Base-by-base conservation (phyloP, 805 yeast species). In the Jamesozyma spencerorum region DNA sequence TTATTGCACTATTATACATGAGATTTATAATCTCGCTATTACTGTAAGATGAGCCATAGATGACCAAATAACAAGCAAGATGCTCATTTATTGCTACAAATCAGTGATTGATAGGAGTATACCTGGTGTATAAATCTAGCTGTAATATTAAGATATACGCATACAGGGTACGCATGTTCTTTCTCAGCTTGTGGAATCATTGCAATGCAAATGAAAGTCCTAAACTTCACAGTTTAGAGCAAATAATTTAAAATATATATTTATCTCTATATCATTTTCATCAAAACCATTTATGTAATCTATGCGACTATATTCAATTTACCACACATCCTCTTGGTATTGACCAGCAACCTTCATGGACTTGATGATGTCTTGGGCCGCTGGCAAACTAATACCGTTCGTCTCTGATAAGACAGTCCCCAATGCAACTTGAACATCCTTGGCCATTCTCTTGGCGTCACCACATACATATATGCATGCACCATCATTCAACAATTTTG, bases 241-340 rank as follows among this genome's bases (percentile, higher is more conserved):
- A n/a, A n/a, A n/a, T n/a, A n/a, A n/a, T n/a, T n/a, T n/a, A 34
- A 7, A 22, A 22, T 22, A 22, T 22, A 22, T 22, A 22, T 7
- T 22, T 7, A 22, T 22, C 26, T 22, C 6, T 22, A 22, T 10
- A 22, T 22, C 6, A 22, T n/a, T n/a, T n/a, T n/a, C n/a, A n/a
- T n/a, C n/a, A n/a, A n/a, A n/a, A n/a, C n/a, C n/a, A n/a, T n/a
- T n/a, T n/a, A n/a, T n/a, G n/a, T n/a, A n/a, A n/a, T n/a, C n/a
- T n/a, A n/a, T n/a, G n/a, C n/a, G n/a, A 22, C 26, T 22, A 22
- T 22, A 22, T 22, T 22, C 10, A 22, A 28, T 18, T 64, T 69
- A 90, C 98, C 98, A 90, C 12, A 90, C 95, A 71, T 90, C 98
- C 66, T 92, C 97, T 68, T 90, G 98, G 63, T 87, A 90, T 64